Conservation (phyloP, 495 filamentous ascomycete genomes). For the Aspergillus bertholletiae region DNA sequence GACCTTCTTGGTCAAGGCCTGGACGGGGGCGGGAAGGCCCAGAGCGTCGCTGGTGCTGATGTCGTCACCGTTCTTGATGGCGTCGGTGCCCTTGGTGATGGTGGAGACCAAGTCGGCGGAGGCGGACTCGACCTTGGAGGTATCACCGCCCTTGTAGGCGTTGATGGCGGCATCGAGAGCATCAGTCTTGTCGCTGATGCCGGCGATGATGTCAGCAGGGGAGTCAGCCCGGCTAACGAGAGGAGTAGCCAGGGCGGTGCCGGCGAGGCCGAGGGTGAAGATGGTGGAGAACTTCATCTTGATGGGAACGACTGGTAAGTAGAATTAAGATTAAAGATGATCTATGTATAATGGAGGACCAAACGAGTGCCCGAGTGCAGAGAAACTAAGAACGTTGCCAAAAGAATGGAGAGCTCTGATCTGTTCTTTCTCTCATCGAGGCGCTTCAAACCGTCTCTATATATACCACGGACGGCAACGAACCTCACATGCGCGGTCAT, state of each 20-base stretch:
- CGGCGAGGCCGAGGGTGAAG: constrained; percentile 27
- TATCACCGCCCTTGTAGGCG: constrained; percentile 29
- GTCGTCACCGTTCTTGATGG: constrained; percentile 16
- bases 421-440: background rate
- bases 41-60: constrained; percentile 30
- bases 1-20: constrained; percentile 28
- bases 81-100: constrained; percentile 27
- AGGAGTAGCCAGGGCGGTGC: constrained; percentile 24
- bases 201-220: constrained; percentile 25
- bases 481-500: constrained; percentile 15
- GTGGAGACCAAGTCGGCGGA: constrained; percentile 28
- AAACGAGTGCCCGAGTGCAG: constrained; percentile 21
- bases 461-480: constrained; percentile 10
- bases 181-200: constrained; percentile 27
- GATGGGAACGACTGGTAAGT: constrained; percentile 9
- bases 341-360: constrained; percentile 24
- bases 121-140: constrained; percentile 26
- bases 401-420: constrained; percentile 13
- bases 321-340: constrained; percentile 11
- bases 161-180: constrained; percentile 33
- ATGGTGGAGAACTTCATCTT: constrained; percentile 41
- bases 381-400: constrained; percentile 6
- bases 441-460: constrained; percentile 5
- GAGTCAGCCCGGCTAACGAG: constrained; percentile 29
- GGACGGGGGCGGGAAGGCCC: constrained; percentile 27